A percentile compares a stretch with the other conserved stretches of the same genome.
phyloP scores from a whole-genome alignment of 352 stramenopile species.

The Phytopythium cucurbitacearum region DNA sequence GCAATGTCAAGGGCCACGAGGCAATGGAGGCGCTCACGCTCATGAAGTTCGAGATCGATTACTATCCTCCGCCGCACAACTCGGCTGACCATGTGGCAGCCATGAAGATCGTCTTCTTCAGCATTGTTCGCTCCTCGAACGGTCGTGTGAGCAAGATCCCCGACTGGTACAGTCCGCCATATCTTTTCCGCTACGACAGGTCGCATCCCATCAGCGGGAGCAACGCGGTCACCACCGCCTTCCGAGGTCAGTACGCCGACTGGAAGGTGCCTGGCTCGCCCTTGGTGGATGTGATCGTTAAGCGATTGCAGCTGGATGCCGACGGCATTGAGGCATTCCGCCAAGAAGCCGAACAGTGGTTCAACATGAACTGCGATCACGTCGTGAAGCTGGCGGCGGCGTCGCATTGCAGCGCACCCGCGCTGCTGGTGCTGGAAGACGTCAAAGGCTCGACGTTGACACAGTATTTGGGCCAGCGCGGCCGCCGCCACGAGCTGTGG shows the following conservation, averaged over 20 bases:
- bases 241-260: constrained; percentile 14
- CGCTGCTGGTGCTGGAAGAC: constrained; percentile 16
- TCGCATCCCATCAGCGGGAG: constrained; percentile 4
- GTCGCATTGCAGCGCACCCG: constrained; percentile 18
- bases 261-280: constrained; percentile 2
- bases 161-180: constrained; percentile 20
- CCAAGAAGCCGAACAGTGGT: constrained; percentile 20
- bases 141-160: constrained; percentile 24
- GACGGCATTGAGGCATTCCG: constrained; percentile 21
- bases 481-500: constrained; percentile 17
- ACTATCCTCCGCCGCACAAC: constrained; percentile 15
- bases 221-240: constrained; percentile 9
- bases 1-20: constrained; percentile 21
- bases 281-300: constrained; percentile 11
- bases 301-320: constrained; percentile 11
- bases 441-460: constrained; percentile 6
- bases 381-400: constrained; percentile 17
- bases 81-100: constrained; percentile 17
- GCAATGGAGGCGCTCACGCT: constrained; percentile 30
- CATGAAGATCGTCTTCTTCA: constrained; percentile 33
- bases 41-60: constrained; percentile 31
- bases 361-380: constrained; percentile 8
- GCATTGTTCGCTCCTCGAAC: constrained; percentile 24
- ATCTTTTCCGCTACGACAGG: constrained; percentile 13
- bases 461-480: constrained; percentile 8